phyloP scores from a whole-genome alignment of 1,284 basidiomycete genomes.

The Apiotrichum gracile region DNA sequence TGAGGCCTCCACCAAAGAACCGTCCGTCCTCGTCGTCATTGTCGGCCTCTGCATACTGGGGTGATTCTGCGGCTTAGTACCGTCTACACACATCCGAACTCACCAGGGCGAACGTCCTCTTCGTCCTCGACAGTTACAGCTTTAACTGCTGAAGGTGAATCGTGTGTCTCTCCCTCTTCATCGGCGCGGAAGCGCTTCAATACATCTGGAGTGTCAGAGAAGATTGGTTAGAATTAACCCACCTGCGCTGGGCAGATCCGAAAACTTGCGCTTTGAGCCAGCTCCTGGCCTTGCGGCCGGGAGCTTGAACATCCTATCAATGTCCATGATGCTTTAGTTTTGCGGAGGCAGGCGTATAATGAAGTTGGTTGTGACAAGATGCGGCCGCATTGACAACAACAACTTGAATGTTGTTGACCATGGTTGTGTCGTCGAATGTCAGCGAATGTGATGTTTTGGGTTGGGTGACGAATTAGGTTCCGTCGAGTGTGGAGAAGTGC shows the following conservation, averaged over 20 bases:
- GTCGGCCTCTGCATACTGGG: conserved; percentile 51
- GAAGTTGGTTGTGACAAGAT: background rate
- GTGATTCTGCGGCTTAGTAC: background rate
- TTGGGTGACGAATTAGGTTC: background rate
- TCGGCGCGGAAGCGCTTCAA: conserved; percentile 13
- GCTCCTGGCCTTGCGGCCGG: conserved; percentile 39
- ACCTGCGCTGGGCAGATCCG: conserved; percentile 67
- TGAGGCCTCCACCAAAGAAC: conserved; percentile 88
- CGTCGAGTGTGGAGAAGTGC: background rate
- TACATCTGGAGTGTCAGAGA: background rate
- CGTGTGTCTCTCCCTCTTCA: background rate
- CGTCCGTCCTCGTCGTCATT: conserved; percentile 89
- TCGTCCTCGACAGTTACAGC: conserved; percentile 55
- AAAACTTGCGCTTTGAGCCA: conserved; percentile 68
- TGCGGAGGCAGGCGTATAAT: background rate
- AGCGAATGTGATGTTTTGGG: background rate
- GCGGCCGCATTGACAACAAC: background rate
- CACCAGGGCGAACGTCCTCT: conserved; percentile 30
- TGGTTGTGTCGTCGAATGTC: background rate
- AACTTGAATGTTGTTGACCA: background rate
- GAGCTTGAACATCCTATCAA: conserved; percentile 47
- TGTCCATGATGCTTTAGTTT: conserved; percentile 34
- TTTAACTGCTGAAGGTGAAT: background rate
- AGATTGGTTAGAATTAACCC: background rate
- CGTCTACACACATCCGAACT: background rate